Evolutionary conservation across 2,329 filamentous ascomycete species (phyloP).

Genomic region (Exophiala phaeomuriformis): DNA sequence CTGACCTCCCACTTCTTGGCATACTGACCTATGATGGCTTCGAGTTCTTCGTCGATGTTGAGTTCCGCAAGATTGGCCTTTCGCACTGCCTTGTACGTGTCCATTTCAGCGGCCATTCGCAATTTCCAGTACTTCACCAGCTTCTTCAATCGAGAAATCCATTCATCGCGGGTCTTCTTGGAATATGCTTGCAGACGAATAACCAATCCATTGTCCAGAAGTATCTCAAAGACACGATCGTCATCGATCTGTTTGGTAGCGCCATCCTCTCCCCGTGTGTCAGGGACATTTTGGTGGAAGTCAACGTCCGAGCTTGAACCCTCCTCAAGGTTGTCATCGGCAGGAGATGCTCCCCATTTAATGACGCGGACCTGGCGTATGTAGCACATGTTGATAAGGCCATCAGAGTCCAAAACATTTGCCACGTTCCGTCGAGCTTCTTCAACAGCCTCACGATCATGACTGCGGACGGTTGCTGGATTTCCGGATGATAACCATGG

Average conservation of each 20-base stretch:
- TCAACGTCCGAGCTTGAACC: slow-evolving; percentile 52
- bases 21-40: slow-evolving; percentile 59
- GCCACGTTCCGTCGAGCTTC: slow-evolving; percentile 53
- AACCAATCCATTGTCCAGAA: slow-evolving; percentile 54
- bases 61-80: slow-evolving; percentile 52
- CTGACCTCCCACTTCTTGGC: slow-evolving; percentile 62
- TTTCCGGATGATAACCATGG: slow-evolving; percentile 49
- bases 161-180: slow-evolving; percentile 51
- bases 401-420: slow-evolving; percentile 54
- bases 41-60: slow-evolving; percentile 58
- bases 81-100: slow-evolving; percentile 51
- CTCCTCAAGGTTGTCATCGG: slow-evolving; percentile 46
- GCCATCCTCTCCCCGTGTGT: slow-evolving; percentile 47
- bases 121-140: slow-evolving; percentile 57
- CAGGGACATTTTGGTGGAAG: slow-evolving; percentile 44
- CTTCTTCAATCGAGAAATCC: slow-evolving; percentile 52
- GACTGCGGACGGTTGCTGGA: slow-evolving; percentile 40
- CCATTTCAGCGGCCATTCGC: slow-evolving; percentile 50
- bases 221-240: slow-evolving; percentile 54
- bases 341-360: slow-evolving; percentile 44
- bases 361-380: slow-evolving; percentile 53
- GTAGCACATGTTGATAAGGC: slow-evolving; percentile 56
- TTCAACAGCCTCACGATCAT: slow-evolving; percentile 53
- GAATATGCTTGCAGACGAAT: slow-evolving; percentile 56
- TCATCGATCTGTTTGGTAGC: slow-evolving; percentile 48